Evolutionary conservation across 768 basidiomycete genomes (phyloP), one percentile per base, ranked within the genome.

Genomic region (Mycena pura): DNA sequence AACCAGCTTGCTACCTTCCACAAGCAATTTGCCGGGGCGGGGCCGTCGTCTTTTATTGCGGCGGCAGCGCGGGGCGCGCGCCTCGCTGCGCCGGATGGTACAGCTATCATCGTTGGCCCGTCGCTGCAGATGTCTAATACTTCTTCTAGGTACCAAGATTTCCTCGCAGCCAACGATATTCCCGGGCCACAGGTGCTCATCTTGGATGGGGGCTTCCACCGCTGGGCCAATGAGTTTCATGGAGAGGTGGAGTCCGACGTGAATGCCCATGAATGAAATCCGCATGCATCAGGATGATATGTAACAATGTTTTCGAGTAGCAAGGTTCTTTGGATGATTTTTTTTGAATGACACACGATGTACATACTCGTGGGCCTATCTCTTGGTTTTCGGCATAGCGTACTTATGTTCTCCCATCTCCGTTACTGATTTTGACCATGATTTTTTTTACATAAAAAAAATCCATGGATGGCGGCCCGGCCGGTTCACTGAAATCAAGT

Each of bases 21-120:
- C 27, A 74, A 80, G 27, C 72, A 74, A 49, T 78, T 82, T 63
- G 73, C 73, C 48, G 65, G 75, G 22, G 79, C 74, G 0, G 65
- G 10, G 71, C 73, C 13, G 82, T 87, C 9, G 77, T 86, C 7
- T 86, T 87, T 58, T 86, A 86, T 57, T 86, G 84, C 56, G 72
- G 76, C 39, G 82, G 82, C 64, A 85, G 83, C 1, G 73, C 74
- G 39, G 84, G 84, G 17, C 74, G 86, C 27, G 85, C 76, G 1
- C 84, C 85, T 15, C 75, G 85, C 13, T 84, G 81, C 70, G 85
- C 84, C 19, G 80, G 78, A 69, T 87, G 84, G 86, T 85, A 69
- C 29, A 75, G n/a, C n/a, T 62, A 2, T 34, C 6, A 3, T 27
- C 11, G 13, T 29, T 25, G 9, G 3, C 17, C 11, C 6, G 19